phyloP scores from a whole-genome alignment of 73 alveolate genomes.

The Stentor coeruleus region DNA sequence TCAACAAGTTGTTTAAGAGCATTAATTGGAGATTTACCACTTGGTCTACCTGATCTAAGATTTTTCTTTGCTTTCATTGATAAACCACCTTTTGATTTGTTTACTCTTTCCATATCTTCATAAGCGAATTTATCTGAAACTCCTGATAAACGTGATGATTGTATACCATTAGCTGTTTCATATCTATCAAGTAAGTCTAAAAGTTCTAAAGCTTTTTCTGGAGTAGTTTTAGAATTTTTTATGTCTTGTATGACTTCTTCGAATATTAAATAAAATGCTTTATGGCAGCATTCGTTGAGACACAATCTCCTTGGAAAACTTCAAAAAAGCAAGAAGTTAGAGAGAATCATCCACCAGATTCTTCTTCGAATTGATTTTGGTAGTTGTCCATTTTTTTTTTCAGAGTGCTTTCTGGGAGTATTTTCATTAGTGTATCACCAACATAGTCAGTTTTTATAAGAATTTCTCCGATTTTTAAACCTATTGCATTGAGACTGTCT shows the following conservation, averaged over 20 bases:
- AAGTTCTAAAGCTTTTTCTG: background rate
- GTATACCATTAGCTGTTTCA: background rate
- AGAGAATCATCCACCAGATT: no score
- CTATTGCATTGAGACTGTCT: background rate
- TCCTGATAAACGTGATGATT: background rate
- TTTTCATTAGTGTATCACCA: background rate
- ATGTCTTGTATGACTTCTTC: no score
- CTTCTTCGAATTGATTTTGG: background rate
- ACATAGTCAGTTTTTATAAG: background rate
- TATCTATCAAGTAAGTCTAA: background rate
- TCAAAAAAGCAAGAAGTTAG: no score
- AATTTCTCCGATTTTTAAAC: background rate
- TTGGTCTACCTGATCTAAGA: background rate
- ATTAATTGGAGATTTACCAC: background rate
- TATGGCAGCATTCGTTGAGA: no score
- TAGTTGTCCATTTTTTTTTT: background rate
- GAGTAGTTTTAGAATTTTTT: no score
- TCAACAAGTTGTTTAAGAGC: no score
- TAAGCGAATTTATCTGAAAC: background rate
- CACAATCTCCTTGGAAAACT: no score
- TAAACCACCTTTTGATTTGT: no score
- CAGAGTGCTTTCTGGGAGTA: background rate
- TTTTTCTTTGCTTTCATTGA: background rate
- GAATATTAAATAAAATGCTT: no score
- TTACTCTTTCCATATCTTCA: background rate